Percentiles rank a stretch among this genome's conserved stretches.
Conservation (phyloP, 129 eudicot species). For the Tagetes erecta region DNA sequence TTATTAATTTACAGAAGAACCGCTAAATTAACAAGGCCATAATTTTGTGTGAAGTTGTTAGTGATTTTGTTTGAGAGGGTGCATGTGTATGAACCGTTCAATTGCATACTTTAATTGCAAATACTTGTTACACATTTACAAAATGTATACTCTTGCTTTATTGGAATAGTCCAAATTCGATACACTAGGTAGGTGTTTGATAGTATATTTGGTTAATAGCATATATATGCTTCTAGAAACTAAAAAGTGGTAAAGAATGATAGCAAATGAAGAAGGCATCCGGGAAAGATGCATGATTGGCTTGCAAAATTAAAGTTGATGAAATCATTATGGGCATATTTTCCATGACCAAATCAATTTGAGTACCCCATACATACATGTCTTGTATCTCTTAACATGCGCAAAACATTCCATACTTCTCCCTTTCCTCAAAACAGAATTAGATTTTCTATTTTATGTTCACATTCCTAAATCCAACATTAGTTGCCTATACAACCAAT, state of each 20-base stretch:
- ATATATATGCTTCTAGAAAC: constrained; percentile 34
- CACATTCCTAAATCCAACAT: constrained; percentile 28
- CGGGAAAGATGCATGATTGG: constrained; percentile 16
- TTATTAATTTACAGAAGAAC: too few relatives aligned
- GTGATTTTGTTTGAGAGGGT: background rate
- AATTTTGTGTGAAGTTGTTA: background rate
- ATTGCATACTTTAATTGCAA: background rate
- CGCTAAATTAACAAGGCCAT: too few relatives aligned
- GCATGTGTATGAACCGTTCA: background rate
- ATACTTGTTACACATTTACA: background rate
- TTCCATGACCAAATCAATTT: constrained; percentile 36
- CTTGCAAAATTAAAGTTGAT: constrained; percentile 25
- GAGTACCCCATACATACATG: constrained; percentile 35
- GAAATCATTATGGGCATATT: constrained; percentile 35
- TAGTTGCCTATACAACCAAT: too few relatives aligned
- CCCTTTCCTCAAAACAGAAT: constrained; percentile 23
- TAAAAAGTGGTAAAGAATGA: constrained; percentile 24
- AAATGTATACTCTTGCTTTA: background rate
- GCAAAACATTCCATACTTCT: constrained; percentile 25
- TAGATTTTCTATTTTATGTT: constrained; percentile 19
- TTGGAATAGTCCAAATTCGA: background rate
- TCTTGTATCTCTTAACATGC: constrained; percentile 35
- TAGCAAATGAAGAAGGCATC: constrained; percentile 30
- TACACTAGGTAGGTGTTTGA: background rate
- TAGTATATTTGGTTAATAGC: constrained; percentile 2